phyloP scores from a whole-genome alignment of 257 asterid genomes.

The Solanum virginianum region DNA sequence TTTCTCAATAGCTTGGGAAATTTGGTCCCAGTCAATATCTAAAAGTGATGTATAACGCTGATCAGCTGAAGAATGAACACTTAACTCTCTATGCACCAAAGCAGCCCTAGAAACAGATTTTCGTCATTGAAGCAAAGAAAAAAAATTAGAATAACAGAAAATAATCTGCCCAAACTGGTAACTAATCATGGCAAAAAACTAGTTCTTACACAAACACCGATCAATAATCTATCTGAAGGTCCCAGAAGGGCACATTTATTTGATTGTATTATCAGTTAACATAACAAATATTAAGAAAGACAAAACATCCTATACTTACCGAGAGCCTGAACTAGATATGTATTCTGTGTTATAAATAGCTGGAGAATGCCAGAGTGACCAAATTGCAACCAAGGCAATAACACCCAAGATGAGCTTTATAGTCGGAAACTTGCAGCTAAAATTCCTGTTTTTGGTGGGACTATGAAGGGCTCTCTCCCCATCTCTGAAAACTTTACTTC shows the following conservation, averaged over 20 bases:
- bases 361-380: slow-evolving; percentile 46
- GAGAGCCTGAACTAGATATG: slow-evolving; percentile 18
- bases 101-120: slow-evolving; percentile 26
- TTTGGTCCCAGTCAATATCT: slow-evolving; percentile 65
- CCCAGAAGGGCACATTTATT: background rate
- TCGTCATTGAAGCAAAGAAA: background rate
- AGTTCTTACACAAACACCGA: background rate
- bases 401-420: slow-evolving; percentile 55
- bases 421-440: slow-evolving; percentile 41
- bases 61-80: slow-evolving; percentile 27
- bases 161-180: background rate
- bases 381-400: slow-evolving; percentile 51
- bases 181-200: background rate
- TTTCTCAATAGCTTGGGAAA: slow-evolving; percentile 37
- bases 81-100: slow-evolving; percentile 37
- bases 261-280: background rate
- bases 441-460: slow-evolving; percentile 37
- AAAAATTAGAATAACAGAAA: background rate
- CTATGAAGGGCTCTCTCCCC: slow-evolving; percentile 45
- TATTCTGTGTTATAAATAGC: slow-evolving; percentile 45
- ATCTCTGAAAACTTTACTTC: slow-evolving; percentile 45
- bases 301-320: slow-evolving; percentile 23
- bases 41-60: slow-evolving; percentile 36
- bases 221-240: background rate
- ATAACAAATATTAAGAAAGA: background rate